Evolutionary conservation across 495 filamentous ascomycete genomes (phyloP).

Genomic region (Evansstolkia leycettana): DNA sequence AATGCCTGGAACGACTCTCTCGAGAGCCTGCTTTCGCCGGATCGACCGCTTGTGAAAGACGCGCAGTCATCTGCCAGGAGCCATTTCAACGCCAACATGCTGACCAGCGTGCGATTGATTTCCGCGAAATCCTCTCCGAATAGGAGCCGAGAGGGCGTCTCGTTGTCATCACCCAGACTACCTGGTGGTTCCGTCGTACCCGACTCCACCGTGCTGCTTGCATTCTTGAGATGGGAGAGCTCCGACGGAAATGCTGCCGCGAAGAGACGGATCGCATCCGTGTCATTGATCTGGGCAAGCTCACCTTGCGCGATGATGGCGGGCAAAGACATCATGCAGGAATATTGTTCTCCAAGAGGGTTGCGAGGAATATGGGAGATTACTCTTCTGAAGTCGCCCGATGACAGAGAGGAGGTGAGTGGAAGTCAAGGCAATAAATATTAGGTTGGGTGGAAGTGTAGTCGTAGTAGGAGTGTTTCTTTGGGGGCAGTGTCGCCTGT

Average conservation of each 20-base stretch:
- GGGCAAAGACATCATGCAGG: not conserved
- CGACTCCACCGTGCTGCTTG: not conserved
- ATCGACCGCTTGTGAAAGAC: slow-evolving; percentile 12
- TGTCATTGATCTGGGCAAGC: not conserved
- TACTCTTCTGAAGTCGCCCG: too few species aligned
- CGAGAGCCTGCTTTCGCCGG: too few species aligned
- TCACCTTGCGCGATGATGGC: not conserved
- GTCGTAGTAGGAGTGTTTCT: too few species aligned
- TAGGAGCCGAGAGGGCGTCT: slow-evolving; percentile 15
- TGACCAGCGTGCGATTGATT: slow-evolving; percentile 25
- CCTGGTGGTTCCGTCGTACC: not conserved
- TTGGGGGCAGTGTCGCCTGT: too few species aligned
- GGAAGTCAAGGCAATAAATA: too few species aligned
- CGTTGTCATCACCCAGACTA: not conserved
- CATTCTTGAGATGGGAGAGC: slow-evolving; percentile 2
- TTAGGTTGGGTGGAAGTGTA: too few species aligned
- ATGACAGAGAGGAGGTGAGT: too few species aligned
- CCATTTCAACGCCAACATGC: slow-evolving; percentile 22
- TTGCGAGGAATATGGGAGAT: too few species aligned
- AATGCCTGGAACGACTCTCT: slow-evolving; percentile 3
- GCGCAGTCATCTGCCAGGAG: slow-evolving; percentile 17
- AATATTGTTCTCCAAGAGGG: too few species aligned
- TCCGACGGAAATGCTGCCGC: not conserved
- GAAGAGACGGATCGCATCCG: slow-evolving; percentile 1
- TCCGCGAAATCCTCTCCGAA: slow-evolving; percentile 17